Percentiles rank a stretch among this genome's conserved stretches.
Evolutionary conservation across 768 basidiomycete species (phyloP).

Genomic region (Naganishia vishniacii): DNA sequence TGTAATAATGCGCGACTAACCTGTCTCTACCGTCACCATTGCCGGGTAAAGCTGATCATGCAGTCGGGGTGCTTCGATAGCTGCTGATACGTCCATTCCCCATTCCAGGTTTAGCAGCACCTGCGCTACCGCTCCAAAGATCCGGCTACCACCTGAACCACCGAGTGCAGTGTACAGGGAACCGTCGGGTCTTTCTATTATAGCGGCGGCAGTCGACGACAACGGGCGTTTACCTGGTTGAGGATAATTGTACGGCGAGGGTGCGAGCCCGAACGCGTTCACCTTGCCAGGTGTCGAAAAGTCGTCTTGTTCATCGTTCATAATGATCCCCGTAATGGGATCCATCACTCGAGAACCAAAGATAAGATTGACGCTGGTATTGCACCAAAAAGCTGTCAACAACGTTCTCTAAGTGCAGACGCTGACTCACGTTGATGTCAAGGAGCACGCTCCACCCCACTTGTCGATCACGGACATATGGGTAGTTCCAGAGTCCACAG

Average conservation of each 20-base stretch:
- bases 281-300: slow-evolving; percentile 80
- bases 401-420: neutral
- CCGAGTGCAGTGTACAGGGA: slow-evolving; percentile 69
- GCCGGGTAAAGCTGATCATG: slow-evolving; percentile 81
- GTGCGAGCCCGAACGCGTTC: slow-evolving; percentile 59
- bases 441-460: slow-evolving; percentile 72
- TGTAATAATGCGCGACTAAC: slow-evolving; percentile 11
- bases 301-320: slow-evolving; percentile 89
- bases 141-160: slow-evolving; percentile 80
- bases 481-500: slow-evolving; percentile 85
- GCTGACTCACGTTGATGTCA: slow-evolving; percentile 65
- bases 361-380: slow-evolving; percentile 63
- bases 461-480: slow-evolving; percentile 78
- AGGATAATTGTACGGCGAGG: slow-evolving; percentile 65
- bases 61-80: slow-evolving; percentile 76
- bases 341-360: slow-evolving; percentile 88
- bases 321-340: slow-evolving; percentile 74
- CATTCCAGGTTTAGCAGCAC: slow-evolving; percentile 65
- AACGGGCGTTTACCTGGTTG: slow-evolving; percentile 80
- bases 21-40: slow-evolving; percentile 45
- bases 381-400: neutral
- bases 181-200: slow-evolving; percentile 71
- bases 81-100: slow-evolving; percentile 70
- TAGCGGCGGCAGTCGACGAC: slow-evolving; percentile 74
- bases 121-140: slow-evolving; percentile 75